Evolutionary conservation across 2,329 filamentous ascomycete genomes (phyloP).

Genomic region (Bipolaris oryzae): DNA sequence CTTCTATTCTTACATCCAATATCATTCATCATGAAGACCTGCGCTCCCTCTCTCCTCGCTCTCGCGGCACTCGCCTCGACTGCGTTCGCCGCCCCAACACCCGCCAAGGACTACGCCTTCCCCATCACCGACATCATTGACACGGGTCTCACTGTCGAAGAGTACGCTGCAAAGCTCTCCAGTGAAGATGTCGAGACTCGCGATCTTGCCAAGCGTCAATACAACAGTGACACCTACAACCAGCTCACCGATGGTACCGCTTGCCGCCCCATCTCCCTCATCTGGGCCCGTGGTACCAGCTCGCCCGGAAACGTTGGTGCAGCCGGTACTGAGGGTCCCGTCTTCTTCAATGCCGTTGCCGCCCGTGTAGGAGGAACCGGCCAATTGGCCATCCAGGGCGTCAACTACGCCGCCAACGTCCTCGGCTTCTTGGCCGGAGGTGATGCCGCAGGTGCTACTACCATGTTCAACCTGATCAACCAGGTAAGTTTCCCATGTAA

Average conservation of each 20-base stretch:
- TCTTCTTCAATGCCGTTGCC: conserved; percentile 56
- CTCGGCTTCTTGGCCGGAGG: conserved; percentile 56
- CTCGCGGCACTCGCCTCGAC: conserved; percentile 23
- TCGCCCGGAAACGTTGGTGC: conserved; percentile 60
- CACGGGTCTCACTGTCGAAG: conserved; percentile 30
- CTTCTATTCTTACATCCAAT: neutral
- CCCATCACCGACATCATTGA: conserved; percentile 35
- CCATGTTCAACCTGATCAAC: conserved; percentile 50
- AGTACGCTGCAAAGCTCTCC: conserved; percentile 34
- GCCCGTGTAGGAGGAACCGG: conserved; percentile 48
- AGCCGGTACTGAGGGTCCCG: conserved; percentile 52
- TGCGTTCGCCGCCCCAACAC: conserved; percentile 25
- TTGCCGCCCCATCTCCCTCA: conserved; percentile 57
- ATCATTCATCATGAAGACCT: conserved; percentile 28
- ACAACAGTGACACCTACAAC: conserved; percentile 34
- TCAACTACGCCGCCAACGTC: conserved; percentile 57
- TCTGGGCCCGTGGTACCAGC: conserved; percentile 62
- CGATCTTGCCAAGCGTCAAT: conserved; percentile 29
- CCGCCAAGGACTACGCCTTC: conserved; percentile 28
- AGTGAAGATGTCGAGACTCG: conserved; percentile 12
- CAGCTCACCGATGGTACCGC: conserved; percentile 40
- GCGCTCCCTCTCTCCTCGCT: conserved; percentile 24
- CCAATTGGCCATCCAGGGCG: conserved; percentile 60
- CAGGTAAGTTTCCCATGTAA: conserved; percentile 31
- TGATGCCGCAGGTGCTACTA: conserved; percentile 51